Evolutionary conservation across 208 protist genomes (phyloP).

Genomic region (Angomonas deanei): DNA sequence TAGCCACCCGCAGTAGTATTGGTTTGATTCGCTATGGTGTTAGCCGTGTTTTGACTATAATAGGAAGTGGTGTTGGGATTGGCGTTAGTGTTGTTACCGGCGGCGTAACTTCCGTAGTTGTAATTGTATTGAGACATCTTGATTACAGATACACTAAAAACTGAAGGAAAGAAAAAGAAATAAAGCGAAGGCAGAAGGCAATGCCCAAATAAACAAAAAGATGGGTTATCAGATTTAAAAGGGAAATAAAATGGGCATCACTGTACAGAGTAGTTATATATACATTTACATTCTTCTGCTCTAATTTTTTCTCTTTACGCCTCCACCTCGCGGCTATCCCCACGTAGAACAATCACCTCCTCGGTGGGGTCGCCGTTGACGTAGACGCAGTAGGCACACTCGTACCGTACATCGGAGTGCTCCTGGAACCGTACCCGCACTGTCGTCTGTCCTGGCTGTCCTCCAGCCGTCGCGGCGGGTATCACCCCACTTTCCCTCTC

Average conservation of each 20-base stretch:
- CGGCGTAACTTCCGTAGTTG: conserved; percentile 7
- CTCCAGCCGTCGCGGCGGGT: conserved; percentile 62
- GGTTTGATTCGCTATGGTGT: no score
- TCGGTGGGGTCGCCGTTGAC: conserved; percentile 35
- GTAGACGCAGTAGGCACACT: conserved; percentile 48
- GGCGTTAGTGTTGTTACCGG: not conserved
- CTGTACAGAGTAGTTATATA: not conserved
- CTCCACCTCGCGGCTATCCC: conserved; percentile 80
- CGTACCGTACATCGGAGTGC: conserved; percentile 69
- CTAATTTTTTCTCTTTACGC: conserved; percentile 24
- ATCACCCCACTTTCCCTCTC: conserved; percentile 36
- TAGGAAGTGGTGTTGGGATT: no score
- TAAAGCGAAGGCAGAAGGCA: not conserved
- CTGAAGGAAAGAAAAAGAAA: conserved; percentile 8
- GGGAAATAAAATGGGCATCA: not conserved
- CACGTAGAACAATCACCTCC: conserved; percentile 42
- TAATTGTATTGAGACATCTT: conserved; percentile 9
- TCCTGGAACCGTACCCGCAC: conserved; percentile 49
- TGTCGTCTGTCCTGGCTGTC: conserved; percentile 39
- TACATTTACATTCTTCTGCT: conserved; percentile 5
- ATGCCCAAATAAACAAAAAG: not conserved
- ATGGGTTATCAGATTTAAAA: not conserved
- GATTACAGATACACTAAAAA: conserved; percentile 2
- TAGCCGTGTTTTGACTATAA: no score
- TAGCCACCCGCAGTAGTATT: conserved; percentile 3